These are phyloP conservation scores for Diplogelasinospora grovesii DNA, from an alignment of 495 filamentous ascomycete species.

Conservation along the genomic window DNA sequence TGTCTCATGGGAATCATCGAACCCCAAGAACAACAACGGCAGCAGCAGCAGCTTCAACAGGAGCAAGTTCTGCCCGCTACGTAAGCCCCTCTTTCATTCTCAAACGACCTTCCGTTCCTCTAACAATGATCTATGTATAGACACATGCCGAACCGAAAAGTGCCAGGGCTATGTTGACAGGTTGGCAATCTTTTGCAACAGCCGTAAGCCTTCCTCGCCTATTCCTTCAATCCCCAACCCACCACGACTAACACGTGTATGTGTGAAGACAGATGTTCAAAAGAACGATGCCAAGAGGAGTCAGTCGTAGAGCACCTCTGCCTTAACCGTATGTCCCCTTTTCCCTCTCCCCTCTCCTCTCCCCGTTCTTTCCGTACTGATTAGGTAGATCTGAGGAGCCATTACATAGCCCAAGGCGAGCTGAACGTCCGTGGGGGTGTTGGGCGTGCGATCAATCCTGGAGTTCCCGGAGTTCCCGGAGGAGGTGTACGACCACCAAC, in stretches of 20 bases:
- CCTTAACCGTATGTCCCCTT: slow-evolving; percentile 11
- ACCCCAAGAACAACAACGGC: neutral
- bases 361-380: no score
- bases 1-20: slow-evolving; percentile 1
- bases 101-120: no score
- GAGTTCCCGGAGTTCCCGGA: no score
- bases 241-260: no score
- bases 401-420: slow-evolving; percentile 18
- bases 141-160: slow-evolving; percentile 16
- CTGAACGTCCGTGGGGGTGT: no score
- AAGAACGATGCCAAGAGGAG: slow-evolving; percentile 12
- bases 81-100: no score
- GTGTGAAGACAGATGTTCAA: slow-evolving; percentile 14
- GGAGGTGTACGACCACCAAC: no score
- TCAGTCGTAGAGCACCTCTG: slow-evolving; percentile 18
- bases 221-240: no score
- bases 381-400: slow-evolving; percentile 23
- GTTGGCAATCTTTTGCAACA: slow-evolving; percentile 14
- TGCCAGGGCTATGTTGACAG: slow-evolving; percentile 15
- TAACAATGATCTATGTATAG: slow-evolving; percentile 5
- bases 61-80: slow-evolving; percentile 14
- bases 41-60: no score
- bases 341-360: neutral
- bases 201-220: slow-evolving; percentile 10
- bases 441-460: no score